These are phyloP conservation scores for Conticribra guillardii DNA, from an alignment of 108 stramenopile genomes.

Conservation along the genomic window DNA sequence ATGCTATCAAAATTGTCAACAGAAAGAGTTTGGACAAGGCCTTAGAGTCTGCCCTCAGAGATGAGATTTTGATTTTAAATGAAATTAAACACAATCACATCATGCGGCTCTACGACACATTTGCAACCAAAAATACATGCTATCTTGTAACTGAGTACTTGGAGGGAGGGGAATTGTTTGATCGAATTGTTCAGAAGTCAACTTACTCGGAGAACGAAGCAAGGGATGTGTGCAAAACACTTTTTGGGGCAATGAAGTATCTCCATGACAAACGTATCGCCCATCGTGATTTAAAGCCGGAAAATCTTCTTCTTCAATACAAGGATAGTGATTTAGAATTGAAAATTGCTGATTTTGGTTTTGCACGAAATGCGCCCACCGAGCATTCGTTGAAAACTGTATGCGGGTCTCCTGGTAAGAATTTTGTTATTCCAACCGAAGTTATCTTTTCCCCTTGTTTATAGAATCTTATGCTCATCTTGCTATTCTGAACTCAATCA, in stretches of 20 bases:
- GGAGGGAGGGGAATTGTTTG: conserved; percentile 92
- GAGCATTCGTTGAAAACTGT: conserved; percentile 38
- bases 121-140: conserved; percentile 76
- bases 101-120: conserved; percentile 87
- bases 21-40: conserved; percentile 61
- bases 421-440: conserved; percentile 83
- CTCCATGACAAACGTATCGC: conserved; percentile 82
- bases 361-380: conserved; percentile 52
- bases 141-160: conserved; percentile 91
- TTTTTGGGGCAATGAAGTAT: conserved; percentile 81
- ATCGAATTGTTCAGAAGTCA: conserved; percentile 88
- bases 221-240: conserved; percentile 66
- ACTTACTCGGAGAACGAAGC: conserved; percentile 90
- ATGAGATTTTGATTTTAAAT: conserved; percentile 66
- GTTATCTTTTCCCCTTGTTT: too few relatives aligned
- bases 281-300: conserved; percentile 92
- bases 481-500: too few relatives aligned
- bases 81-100: conserved; percentile 74
- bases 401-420: conserved; percentile 56
- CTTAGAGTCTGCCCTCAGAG: conserved; percentile 68
- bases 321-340: conserved; percentile 56
- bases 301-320: conserved; percentile 78
- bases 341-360: conserved; percentile 86
- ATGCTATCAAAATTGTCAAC: conserved; percentile 81
- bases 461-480: too few relatives aligned